phyloP scores from a whole-genome alignment of 176 grass and related monocot genomes.

The Coix lacrymajobi region DNA sequence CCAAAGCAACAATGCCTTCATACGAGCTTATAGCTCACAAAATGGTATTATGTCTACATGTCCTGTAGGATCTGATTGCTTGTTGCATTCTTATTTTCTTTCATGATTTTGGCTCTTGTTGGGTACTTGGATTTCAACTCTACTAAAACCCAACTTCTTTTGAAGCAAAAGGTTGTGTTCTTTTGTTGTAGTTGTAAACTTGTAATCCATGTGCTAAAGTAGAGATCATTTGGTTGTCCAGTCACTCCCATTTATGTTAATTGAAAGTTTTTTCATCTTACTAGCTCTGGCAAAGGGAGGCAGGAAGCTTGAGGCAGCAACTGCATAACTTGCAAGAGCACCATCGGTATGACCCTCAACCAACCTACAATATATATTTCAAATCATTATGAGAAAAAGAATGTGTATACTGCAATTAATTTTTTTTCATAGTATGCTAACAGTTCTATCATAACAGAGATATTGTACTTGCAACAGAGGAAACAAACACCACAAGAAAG shows the following conservation, averaged over 20 bases:
- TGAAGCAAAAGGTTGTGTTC: neutral
- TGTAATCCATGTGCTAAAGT: neutral
- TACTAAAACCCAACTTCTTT: neutral
- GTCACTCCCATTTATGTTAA: neutral
- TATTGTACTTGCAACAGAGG: neutral
- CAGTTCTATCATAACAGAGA: neutral
- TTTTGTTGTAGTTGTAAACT: neutral
- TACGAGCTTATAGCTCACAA: neutral
- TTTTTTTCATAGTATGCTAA: neutral
- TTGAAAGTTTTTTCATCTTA: neutral
- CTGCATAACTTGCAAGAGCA: slow-evolving; percentile 62
- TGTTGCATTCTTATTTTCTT: neutral
- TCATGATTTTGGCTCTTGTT: neutral
- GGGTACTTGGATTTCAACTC: neutral
- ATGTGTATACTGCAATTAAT: neutral
- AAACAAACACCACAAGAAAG: neutral
- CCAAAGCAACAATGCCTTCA: neutral
- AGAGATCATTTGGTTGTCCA: neutral
- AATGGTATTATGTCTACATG: neutral
- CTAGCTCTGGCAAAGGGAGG: slow-evolving; percentile 66
- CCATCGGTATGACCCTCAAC: slow-evolving; percentile 35
- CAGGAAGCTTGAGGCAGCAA: slow-evolving; percentile 58
- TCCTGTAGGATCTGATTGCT: neutral
- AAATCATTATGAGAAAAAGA: neutral
- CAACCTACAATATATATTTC: slow-evolving; percentile 17